phyloP scores from a whole-genome alignment of 371 early-diverging fungal genomes.

The Amoeboaphelidium protococcarum region DNA sequence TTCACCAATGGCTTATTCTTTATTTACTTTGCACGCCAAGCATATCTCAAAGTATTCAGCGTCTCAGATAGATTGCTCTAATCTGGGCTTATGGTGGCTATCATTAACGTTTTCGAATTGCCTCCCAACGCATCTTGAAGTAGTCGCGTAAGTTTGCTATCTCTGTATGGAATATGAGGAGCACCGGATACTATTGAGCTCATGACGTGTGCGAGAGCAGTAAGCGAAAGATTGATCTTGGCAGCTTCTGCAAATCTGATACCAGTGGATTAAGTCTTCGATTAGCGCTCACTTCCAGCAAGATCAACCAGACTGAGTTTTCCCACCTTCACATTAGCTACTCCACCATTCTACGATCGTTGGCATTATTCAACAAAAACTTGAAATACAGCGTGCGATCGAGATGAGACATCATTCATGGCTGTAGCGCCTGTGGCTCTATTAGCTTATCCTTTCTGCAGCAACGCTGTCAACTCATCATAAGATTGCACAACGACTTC shows the following conservation, averaged over 20 bases:
- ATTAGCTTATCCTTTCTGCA: slow-evolving; percentile 27
- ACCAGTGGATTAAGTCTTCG: slow-evolving; percentile 25
- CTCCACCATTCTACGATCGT: too few species aligned
- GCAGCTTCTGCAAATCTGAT: slow-evolving; percentile 11
- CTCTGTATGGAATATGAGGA: slow-evolving; percentile 57
- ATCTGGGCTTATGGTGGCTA: slow-evolving; percentile 47
- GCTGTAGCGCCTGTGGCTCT: slow-evolving; percentile 37
- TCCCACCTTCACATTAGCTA: slow-evolving; percentile 31
- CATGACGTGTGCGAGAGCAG: slow-evolving; percentile 90
- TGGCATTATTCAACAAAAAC: slow-evolving; percentile 34
- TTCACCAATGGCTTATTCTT: too few species aligned
- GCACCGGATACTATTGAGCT: too few species aligned
- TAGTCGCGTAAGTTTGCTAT: slow-evolving; percentile 51
- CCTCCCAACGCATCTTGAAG: slow-evolving; percentile 60
- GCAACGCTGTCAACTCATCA: slow-evolving; percentile 5
- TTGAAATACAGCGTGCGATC: slow-evolving; percentile 81
- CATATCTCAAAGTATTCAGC: slow-evolving; percentile 66
- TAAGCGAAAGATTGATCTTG: slow-evolving; percentile 30
- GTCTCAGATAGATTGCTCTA: slow-evolving; percentile 48
- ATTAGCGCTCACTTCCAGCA: slow-evolving; percentile 79
- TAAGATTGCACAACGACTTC: too few species aligned
- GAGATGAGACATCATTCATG: slow-evolving; percentile 46
- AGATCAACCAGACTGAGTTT: slow-evolving; percentile 66
- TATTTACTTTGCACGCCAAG: slow-evolving; percentile 49
- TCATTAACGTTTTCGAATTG: slow-evolving; percentile 58